Conservation (phyloP, 768 basidiomycete genomes). For the Russula sp. region DNA sequence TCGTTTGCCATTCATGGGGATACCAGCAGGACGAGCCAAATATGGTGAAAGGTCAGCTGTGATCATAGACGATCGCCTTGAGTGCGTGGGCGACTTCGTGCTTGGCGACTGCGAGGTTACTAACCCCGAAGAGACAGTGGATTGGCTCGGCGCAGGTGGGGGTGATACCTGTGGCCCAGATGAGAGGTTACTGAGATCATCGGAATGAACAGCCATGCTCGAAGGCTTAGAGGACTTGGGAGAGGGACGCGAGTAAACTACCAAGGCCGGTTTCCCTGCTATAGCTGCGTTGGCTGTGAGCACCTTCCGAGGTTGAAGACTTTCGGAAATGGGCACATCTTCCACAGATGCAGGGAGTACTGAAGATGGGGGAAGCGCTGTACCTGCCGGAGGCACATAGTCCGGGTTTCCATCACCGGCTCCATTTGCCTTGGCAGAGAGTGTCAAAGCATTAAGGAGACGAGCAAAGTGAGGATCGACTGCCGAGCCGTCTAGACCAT, state of each 20-base stretch:
- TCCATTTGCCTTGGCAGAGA: constrained; percentile 36
- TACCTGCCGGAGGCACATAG: not conserved
- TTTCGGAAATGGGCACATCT: not conserved
- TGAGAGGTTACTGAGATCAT: not conserved
- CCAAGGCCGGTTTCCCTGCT: not conserved
- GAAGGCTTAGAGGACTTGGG: constrained; percentile 5
- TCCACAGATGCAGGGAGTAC: not conserved
- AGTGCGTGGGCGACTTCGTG: constrained; percentile 23
- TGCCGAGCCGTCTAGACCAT: constrained; percentile 27
- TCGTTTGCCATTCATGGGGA: constrained; percentile 52
- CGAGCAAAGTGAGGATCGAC: constrained; percentile 69
- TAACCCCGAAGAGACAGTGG: constrained; percentile 13
- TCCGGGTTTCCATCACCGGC: not conserved
- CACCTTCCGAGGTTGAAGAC: not conserved
- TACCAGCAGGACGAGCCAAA: constrained; percentile 45
- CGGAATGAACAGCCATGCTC: not conserved
- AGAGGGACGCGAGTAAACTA: not conserved
- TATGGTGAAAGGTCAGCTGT: constrained; percentile 68
- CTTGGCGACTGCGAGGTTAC: constrained; percentile 7
- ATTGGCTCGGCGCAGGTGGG: not conserved
- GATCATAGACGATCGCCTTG: constrained; percentile 37
- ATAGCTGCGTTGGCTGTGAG: not conserved
- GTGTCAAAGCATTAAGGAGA: constrained; percentile 52
- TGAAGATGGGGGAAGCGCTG: not conserved
- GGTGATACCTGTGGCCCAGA: constrained; percentile 1